These are phyloP conservation scores for Chaetomidium leptoderma DNA, from an alignment of 495 filamentous ascomycete species.

Conservation along the genomic window DNA sequence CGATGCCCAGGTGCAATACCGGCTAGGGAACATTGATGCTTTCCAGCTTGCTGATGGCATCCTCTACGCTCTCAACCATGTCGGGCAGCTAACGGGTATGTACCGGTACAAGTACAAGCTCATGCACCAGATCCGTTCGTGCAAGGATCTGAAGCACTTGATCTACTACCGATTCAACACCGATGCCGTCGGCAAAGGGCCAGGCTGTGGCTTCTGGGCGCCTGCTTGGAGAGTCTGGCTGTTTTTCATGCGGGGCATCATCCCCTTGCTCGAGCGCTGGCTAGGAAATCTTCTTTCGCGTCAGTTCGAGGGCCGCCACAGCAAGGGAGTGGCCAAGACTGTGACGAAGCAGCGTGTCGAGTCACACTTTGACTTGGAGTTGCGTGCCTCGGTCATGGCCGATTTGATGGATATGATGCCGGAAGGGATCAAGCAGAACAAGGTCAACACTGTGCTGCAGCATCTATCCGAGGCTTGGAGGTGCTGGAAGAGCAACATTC, in stretches of 20 bases:
- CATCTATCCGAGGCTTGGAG: slow-evolving; percentile 97
- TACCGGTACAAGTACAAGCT: slow-evolving; percentile 99
- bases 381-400: slow-evolving; percentile 97
- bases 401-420: slow-evolving; percentile 99
- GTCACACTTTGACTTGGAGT: slow-evolving; percentile 96
- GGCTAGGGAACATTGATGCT: slow-evolving; percentile 96
- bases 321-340: slow-evolving; percentile 98
- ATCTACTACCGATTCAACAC: slow-evolving; percentile 99
- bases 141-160: slow-evolving; percentile 98
- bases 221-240: slow-evolving; percentile 99
- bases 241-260: slow-evolving; percentile 99
- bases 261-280: slow-evolving; percentile 95
- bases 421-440: slow-evolving; percentile 98
- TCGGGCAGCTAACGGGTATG: slow-evolving; percentile 98
- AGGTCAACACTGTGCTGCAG: slow-evolving; percentile 96
- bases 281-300: slow-evolving; percentile 93
- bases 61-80: slow-evolving; percentile 98
- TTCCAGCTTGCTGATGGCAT: slow-evolving; percentile 99
- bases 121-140: slow-evolving; percentile 99
- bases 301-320: slow-evolving; percentile 98
- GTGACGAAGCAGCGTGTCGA: slow-evolving; percentile 99
- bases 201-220: slow-evolving; percentile 98
- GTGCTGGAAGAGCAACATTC: slow-evolving; percentile 99
- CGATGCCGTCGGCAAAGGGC: slow-evolving; percentile 94
- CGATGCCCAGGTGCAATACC: slow-evolving; percentile 97